Conservation (phyloP, 2,329 filamentous ascomycete genomes). For the Stenocarpella maydis region DNA sequence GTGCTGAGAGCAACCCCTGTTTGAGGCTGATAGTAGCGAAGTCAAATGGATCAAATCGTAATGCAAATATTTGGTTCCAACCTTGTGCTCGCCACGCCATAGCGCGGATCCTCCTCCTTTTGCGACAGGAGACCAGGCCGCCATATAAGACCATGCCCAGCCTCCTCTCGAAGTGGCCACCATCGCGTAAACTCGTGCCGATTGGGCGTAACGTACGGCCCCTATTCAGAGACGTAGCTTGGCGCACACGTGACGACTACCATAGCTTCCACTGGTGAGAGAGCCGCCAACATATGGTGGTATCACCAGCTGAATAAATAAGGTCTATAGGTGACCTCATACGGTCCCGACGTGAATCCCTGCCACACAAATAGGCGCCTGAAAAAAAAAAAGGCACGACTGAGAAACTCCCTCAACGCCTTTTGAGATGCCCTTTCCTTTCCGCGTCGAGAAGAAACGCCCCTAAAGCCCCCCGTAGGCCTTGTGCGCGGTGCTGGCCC, state of each 20-base stretch:
- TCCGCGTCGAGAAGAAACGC: slow-evolving; percentile 29
- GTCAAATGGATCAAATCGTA: neutral
- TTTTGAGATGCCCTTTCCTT: slow-evolving; percentile 31
- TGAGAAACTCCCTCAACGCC: slow-evolving; percentile 33
- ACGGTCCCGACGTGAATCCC: slow-evolving; percentile 10
- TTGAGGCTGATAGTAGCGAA: slow-evolving; percentile 3
- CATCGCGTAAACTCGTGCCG: neutral
- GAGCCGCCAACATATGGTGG: neutral
- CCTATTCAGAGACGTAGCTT: neutral
- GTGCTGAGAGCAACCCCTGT: neutral
- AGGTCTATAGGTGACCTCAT: slow-evolving; percentile 12
- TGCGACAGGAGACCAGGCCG: neutral
- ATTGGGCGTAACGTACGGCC: neutral
- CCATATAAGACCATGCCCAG: neutral
- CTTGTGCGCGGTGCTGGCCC: neutral
- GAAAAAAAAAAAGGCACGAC: slow-evolving; percentile 20
- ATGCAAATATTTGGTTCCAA: neutral
- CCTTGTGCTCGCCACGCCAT: neutral
- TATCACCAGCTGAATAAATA: slow-evolving; percentile 1
- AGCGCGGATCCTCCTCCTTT: neutral
- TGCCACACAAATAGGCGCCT: slow-evolving; percentile 1
- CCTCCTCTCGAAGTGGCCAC: neutral
- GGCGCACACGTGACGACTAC: neutral
- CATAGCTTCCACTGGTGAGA: neutral
- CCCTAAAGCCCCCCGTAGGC: slow-evolving; percentile 5